These are phyloP conservation scores for Magnaporthiopsis incrustans DNA, from an alignment of 2,329 filamentous ascomycete species.

Conservation along the genomic window DNA sequence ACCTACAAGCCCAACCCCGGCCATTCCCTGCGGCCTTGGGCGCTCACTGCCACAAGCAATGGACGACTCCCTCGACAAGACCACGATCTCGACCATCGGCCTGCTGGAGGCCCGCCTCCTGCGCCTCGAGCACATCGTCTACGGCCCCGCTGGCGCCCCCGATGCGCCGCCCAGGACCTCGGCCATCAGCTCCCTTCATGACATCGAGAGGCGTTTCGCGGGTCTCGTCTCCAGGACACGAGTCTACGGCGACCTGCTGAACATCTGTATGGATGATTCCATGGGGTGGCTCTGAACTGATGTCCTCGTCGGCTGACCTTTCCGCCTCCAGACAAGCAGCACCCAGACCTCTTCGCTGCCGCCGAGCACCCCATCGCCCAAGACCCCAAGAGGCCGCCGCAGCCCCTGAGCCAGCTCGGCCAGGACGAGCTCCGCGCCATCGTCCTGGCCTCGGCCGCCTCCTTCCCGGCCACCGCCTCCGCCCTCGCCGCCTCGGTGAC, in stretches of 20 bases:
- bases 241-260: slow-evolving; percentile 51
- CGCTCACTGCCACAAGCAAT: not conserved
- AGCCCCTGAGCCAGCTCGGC: slow-evolving; percentile 45
- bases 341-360: slow-evolving; percentile 47
- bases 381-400: slow-evolving; percentile 20
- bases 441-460: slow-evolving; percentile 47
- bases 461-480: slow-evolving; percentile 48
- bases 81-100: slow-evolving; percentile 45
- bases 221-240: slow-evolving; percentile 41
- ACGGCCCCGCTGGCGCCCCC: slow-evolving; percentile 29
- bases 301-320: not conserved
- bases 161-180: slow-evolving; percentile 28
- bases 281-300: not conserved
- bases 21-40: not conserved
- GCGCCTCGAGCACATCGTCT: slow-evolving; percentile 51
- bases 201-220: slow-evolving; percentile 47
- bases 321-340: slow-evolving; percentile 35
- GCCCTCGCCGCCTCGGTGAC: slow-evolving; percentile 42
- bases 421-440: slow-evolving; percentile 43
- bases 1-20: too few relatives aligned
- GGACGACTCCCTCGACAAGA: slow-evolving; percentile 37
- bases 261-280: slow-evolving; percentile 41
- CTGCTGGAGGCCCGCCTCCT: slow-evolving; percentile 51
- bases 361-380: slow-evolving; percentile 18
- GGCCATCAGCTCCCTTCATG: slow-evolving; percentile 34